Conservation (phyloP, 2,329 filamentous ascomycete species). For the Chaetomium sp. region DNA sequence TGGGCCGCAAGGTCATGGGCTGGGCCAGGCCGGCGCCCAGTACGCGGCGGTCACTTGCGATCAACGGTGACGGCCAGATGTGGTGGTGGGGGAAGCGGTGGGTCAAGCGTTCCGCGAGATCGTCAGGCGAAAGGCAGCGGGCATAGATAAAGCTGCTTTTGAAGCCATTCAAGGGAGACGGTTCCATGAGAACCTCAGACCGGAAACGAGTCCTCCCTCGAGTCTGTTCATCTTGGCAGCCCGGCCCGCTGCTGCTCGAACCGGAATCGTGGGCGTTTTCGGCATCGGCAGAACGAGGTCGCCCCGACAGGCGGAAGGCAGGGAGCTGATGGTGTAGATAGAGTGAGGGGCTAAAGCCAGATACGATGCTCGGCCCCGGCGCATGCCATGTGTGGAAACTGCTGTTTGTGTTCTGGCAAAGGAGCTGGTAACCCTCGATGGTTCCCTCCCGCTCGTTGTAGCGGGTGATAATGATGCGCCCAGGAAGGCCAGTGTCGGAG, state of each 20-base stretch:
- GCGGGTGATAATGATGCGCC: slow-evolving; percentile 73
- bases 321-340: slow-evolving; percentile 75
- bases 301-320: slow-evolving; percentile 58
- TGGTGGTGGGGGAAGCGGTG: slow-evolving; percentile 49
- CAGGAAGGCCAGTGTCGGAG: slow-evolving; percentile 70
- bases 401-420: slow-evolving; percentile 62
- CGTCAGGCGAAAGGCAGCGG: slow-evolving; percentile 39
- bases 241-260: neutral
- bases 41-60: slow-evolving; percentile 65
- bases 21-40: slow-evolving; percentile 38
- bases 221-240: neutral
- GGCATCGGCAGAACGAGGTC: neutral
- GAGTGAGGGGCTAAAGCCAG: slow-evolving; percentile 70
- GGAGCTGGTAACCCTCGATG: slow-evolving; percentile 78
- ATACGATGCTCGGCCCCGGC: slow-evolving; percentile 67
- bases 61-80: slow-evolving; percentile 75
- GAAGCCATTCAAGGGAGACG: slow-evolving; percentile 51
- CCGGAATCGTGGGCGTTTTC: neutral
- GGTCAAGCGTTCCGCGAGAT: slow-evolving; percentile 39
- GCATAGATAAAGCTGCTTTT: slow-evolving; percentile 71
- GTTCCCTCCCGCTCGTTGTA: slow-evolving; percentile 73
- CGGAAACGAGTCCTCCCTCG: slow-evolving; percentile 43
- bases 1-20: slow-evolving; percentile 36
- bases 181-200: slow-evolving; percentile 56
- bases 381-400: slow-evolving; percentile 65